These are phyloP conservation scores for Rosa rugosa DNA, from an alignment of 306 rosid genomes.

Conservation along the genomic window DNA sequence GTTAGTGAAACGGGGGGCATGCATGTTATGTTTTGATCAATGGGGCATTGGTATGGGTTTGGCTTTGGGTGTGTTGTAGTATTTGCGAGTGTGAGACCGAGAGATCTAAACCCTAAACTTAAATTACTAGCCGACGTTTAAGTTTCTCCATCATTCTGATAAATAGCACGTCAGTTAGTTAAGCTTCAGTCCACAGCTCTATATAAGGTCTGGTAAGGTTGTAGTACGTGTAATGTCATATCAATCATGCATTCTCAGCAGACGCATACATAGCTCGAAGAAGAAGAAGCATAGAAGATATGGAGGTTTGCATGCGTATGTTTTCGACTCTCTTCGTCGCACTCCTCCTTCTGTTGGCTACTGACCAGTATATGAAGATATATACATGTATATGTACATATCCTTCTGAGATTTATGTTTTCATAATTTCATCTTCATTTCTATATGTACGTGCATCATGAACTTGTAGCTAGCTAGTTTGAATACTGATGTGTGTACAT, in stretches of 20 bases:
- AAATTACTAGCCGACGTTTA: not conserved
- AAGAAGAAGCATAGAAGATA: not conserved
- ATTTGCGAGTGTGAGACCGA: no score
- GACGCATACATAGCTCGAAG: not conserved
- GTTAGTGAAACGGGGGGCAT: no score
- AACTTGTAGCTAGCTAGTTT: not conserved
- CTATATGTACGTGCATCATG: not conserved
- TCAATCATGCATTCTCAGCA: not conserved
- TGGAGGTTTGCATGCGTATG: conserved; percentile 39
- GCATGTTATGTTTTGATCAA: no score
- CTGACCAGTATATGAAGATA: conserved; percentile 24
- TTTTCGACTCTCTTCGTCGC: conserved; percentile 43
- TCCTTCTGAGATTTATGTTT: not conserved
- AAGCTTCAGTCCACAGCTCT: not conserved
- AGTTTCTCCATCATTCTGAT: not conserved
- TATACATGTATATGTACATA: not conserved
- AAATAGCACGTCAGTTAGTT: not conserved
- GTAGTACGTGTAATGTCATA: not conserved
- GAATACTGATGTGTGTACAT: not conserved
- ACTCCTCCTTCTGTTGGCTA: conserved; percentile 47
- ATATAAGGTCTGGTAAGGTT: not conserved
- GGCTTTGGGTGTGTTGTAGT: no score
- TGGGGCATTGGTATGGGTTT: no score
- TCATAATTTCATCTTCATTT: no score
- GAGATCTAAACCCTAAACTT: no score